Percentiles rank a stretch among this genome's conserved stretches.
phyloP scores from a whole-genome alignment of 345 rosid species.

The Excoecaria cochinchinensis region DNA sequence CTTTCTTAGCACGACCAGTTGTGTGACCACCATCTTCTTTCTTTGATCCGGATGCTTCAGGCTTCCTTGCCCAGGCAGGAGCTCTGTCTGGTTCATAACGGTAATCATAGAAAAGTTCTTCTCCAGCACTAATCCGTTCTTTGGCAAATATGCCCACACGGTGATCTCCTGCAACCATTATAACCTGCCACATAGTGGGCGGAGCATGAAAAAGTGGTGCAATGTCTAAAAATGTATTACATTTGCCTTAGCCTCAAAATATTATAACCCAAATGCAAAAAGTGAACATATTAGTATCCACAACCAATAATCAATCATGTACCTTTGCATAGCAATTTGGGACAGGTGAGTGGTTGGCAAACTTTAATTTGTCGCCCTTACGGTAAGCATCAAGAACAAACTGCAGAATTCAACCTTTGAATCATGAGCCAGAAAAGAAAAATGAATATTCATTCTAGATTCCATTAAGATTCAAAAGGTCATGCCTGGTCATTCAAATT shows the following conservation, averaged over 20 bases:
- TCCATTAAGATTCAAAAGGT: constrained; percentile 4
- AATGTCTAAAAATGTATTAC: constrained; percentile 43
- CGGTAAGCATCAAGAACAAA: constrained; percentile 98
- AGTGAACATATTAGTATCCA: neutral
- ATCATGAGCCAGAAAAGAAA: neutral
- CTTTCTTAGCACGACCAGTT: neutral
- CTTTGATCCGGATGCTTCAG: constrained; percentile 67
- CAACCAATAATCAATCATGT: neutral
- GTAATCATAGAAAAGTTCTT: constrained; percentile 49
- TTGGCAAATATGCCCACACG: constrained; percentile 96
- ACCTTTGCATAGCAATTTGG: constrained; percentile 99
- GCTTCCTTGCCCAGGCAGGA: constrained; percentile 1
- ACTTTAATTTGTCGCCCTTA: constrained; percentile 95
- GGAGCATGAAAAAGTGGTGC: constrained; percentile 53
- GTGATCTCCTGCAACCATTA: constrained; percentile 97
- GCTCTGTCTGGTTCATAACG: constrained; percentile 93
- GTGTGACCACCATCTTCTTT: constrained; percentile 40
- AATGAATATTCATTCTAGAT: neutral
- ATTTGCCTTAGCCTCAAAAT: neutral
- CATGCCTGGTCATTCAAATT: constrained; percentile 95
- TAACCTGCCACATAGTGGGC: neutral
- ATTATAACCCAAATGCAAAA: neutral
- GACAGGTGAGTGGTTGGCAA: constrained; percentile 95
- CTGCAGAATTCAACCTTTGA: constrained; percentile 47
- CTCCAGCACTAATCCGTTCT: constrained; percentile 83